Evolutionary conservation across 257 asterid genomes (phyloP).

Genomic region (Nicotiana tabacum): DNA sequence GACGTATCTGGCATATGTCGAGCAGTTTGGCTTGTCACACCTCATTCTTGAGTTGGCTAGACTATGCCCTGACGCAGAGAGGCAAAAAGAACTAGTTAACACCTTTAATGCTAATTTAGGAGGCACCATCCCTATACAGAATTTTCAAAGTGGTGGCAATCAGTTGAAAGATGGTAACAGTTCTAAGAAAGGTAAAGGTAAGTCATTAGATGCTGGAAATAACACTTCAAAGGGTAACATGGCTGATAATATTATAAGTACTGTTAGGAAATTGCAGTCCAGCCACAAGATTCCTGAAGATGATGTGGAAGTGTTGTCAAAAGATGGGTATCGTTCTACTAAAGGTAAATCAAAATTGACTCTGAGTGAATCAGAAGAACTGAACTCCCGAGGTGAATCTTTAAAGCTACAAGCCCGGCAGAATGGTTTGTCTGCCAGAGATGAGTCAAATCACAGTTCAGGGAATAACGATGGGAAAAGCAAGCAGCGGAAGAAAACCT

Average conservation of each 20-base stretch:
- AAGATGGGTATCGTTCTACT: constrained; percentile 73
- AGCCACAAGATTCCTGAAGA: constrained; percentile 48
- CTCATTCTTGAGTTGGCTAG: constrained; percentile 81
- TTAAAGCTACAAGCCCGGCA: constrained; percentile 26
- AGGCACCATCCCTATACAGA: constrained; percentile 26
- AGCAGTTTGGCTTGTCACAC: constrained; percentile 89
- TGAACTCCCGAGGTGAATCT: constrained; percentile 25
- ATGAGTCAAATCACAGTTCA: constrained; percentile 30
- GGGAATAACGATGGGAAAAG: constrained; percentile 49
- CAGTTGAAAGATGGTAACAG: constrained; percentile 26
- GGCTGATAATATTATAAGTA: constrained; percentile 50
- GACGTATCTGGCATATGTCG: constrained; percentile 62
- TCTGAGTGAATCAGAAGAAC: constrained; percentile 29
- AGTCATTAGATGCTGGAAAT: constrained; percentile 36
- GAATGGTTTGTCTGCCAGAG: constrained; percentile 27
- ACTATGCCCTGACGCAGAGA: constrained; percentile 69
- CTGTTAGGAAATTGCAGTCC: constrained; percentile 60
- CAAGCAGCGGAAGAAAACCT: constrained; percentile 73
- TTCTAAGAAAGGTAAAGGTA: constrained; percentile 60
- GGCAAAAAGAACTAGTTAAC: constrained; percentile 78
- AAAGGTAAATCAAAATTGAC: constrained; percentile 49
- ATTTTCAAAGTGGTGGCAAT: constrained; percentile 27
- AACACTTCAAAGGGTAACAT: constrained; percentile 30
- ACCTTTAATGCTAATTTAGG: constrained; percentile 53
- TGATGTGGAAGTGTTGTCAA: constrained; percentile 64